Evolutionary conservation across 345 rosid genomes (phyloP).

Genomic region (Aquilaria yunnanensis): DNA sequence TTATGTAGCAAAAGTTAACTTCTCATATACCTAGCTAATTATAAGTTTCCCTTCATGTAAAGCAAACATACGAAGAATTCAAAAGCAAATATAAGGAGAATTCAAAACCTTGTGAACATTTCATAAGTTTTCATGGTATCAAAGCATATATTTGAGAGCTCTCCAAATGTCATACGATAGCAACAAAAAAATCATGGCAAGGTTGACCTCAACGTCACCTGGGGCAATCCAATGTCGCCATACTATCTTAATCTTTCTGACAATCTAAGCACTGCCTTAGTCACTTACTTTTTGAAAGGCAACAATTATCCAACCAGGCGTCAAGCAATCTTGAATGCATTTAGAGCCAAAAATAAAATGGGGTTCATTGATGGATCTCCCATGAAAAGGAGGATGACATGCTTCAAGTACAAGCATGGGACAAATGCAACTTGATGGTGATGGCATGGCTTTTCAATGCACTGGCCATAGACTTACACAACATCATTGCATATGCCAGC

Average conservation of each 20-base stretch:
- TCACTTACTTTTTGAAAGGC: not conserved
- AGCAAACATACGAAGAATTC: no score
- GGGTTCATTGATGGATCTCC: not conserved
- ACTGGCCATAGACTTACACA: not conserved
- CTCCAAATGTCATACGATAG: no score
- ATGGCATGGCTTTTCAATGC: constrained; percentile 6
- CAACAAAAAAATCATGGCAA: no score
- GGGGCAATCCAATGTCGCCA: no score
- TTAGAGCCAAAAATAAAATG: not conserved
- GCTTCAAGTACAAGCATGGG: not conserved
- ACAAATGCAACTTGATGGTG: not conserved
- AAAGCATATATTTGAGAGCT: no score
- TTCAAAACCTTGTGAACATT: no score
- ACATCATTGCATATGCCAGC: not conserved
- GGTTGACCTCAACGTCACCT: no score
- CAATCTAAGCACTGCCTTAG: not conserved
- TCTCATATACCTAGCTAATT: no score
- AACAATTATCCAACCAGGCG: not conserved
- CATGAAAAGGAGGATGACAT: not conserved
- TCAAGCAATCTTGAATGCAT: not conserved
- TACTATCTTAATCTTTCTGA: not conserved
- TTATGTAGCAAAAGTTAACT: no score
- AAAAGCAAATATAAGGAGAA: no score
- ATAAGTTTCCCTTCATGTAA: no score
- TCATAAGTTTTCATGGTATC: no score